These are phyloP conservation scores for Fusarium tuaranense DNA, from an alignment of 2,329 filamentous ascomycete genomes.

Conservation along the genomic window DNA sequence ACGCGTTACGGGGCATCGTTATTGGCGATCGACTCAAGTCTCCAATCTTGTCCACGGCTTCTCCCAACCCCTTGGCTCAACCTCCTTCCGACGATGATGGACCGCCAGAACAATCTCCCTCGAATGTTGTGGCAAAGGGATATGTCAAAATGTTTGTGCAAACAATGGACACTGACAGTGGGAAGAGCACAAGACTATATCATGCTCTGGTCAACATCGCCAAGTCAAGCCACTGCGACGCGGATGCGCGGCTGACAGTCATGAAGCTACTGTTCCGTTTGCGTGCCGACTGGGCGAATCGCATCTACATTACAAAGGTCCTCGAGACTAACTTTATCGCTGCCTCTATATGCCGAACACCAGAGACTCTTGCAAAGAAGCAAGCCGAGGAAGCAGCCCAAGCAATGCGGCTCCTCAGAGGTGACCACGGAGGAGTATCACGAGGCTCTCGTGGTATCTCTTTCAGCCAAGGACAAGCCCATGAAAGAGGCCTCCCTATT, in stretches of 20 bases:
- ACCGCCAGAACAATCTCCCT: constrained; percentile 63
- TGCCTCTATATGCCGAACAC: constrained; percentile 75
- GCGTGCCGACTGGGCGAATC: constrained; percentile 83
- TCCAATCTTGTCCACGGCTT: constrained; percentile 50
- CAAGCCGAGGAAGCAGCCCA: constrained; percentile 64
- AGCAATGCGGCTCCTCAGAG: constrained; percentile 56
- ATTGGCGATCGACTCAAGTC: constrained; percentile 60
- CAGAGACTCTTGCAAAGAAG: constrained; percentile 63
- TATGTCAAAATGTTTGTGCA: constrained; percentile 82
- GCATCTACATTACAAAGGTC: constrained; percentile 76
- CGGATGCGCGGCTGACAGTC: constrained; percentile 77
- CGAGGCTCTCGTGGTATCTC: constrained; percentile 64
- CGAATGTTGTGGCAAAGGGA: constrained; percentile 78
- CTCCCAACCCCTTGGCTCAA: constrained; percentile 40
- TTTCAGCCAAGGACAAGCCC: constrained; percentile 59
- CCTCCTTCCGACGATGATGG: constrained; percentile 31
- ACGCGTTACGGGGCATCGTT: constrained; percentile 64
- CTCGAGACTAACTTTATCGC: constrained; percentile 82
- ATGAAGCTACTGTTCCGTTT: constrained; percentile 86
- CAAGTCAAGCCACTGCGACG: constrained; percentile 68
- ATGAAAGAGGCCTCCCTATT: constrained; percentile 56
- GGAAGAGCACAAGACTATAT: constrained; percentile 73
- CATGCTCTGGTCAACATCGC: constrained; percentile 73
- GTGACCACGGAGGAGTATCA: constrained; percentile 54
- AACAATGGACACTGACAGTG: constrained; percentile 73